Evolutionary conservation across 768 basidiomycete genomes (phyloP).

Genomic region (Hypsizygus marmoreus): DNA sequence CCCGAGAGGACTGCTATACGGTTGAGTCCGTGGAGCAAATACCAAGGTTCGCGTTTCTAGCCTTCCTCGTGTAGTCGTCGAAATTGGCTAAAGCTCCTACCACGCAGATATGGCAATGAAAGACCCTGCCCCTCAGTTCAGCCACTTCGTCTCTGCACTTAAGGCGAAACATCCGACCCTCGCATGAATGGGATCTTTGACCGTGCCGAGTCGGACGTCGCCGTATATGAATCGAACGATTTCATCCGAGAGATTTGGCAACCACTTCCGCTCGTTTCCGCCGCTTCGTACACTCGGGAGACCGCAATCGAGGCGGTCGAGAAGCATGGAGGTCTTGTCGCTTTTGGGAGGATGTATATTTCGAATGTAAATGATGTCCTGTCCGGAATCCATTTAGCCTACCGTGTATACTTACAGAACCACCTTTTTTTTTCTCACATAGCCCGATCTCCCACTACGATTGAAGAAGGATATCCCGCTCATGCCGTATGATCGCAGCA

Average conservation of each 20-base stretch:
- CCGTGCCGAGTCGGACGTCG: not conserved
- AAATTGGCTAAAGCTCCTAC: conserved; percentile 16
- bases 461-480: no score
- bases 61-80: no score
- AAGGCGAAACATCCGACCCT: conserved; percentile 35
- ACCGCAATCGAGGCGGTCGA: not conserved
- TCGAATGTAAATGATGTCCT: conserved; percentile 5
- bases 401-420: no score
- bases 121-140: conserved; percentile 55
- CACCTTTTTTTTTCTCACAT: no score
- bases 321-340: not conserved
- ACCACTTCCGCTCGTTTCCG: conserved; percentile 2
- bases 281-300: not conserved
- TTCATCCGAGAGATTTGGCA: conserved; percentile 3
- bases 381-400: no score
- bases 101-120: conserved; percentile 48
- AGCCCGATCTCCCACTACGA: no score
- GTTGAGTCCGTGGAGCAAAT: conserved; percentile 55
- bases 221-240: not conserved
- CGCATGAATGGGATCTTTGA: conserved; percentile 1
- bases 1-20: conserved; percentile 54
- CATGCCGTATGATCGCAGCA: no score
- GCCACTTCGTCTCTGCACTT: conserved; percentile 45
- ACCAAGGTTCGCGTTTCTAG: conserved; percentile 34
- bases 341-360: conserved; percentile 2